Conservation (phyloP, 2,329 filamentous ascomycete genomes). For the Sphaerulina populicola region DNA sequence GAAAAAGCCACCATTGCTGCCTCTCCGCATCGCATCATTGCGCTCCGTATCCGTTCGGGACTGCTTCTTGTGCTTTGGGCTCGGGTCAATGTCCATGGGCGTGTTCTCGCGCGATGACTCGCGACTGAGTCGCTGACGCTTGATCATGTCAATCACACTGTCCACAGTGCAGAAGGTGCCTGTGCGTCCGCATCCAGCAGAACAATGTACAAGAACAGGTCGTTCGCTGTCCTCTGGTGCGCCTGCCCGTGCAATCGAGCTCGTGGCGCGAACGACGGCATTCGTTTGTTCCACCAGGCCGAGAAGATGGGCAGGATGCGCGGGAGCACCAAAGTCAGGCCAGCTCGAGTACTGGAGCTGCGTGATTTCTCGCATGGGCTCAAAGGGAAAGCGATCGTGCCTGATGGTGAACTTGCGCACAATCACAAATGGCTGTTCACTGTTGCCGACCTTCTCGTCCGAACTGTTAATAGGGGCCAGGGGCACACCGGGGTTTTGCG, state of each 20-base stretch:
- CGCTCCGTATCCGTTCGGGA: neutral
- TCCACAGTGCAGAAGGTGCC: conserved; percentile 96
- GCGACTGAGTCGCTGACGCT: conserved; percentile 56
- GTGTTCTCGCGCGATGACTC: conserved; percentile 25
- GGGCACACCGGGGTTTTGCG: conserved; percentile 28
- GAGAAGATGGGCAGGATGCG: conserved; percentile 77
- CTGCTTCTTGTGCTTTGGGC: conserved; percentile 3
- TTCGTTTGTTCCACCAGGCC: conserved; percentile 85
- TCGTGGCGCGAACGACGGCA: conserved; percentile 51
- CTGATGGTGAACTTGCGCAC: conserved; percentile 81
- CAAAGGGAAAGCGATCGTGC: conserved; percentile 69
- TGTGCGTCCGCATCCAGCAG: conserved; percentile 88
- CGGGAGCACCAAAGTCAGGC: conserved; percentile 93
- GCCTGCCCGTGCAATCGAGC: conserved; percentile 32
- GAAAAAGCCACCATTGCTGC: conserved; percentile 25
- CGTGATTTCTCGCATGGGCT: conserved; percentile 81
- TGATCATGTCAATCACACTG: conserved; percentile 91
- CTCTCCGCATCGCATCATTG: neutral
- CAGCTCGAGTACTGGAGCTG: conserved; percentile 93
- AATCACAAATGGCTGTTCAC: conserved; percentile 64
- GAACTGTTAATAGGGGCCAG: conserved; percentile 24
- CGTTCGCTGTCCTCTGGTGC: conserved; percentile 50
- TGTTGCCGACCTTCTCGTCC: conserved; percentile 16
- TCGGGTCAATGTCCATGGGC: conserved; percentile 40
- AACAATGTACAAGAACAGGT: conserved; percentile 88